A percentile compares a stretch with the other conserved stretches of the same genome.
phyloP scores from a whole-genome alignment of 805 yeast species.

The Zygosaccharomyces lentus region DNA sequence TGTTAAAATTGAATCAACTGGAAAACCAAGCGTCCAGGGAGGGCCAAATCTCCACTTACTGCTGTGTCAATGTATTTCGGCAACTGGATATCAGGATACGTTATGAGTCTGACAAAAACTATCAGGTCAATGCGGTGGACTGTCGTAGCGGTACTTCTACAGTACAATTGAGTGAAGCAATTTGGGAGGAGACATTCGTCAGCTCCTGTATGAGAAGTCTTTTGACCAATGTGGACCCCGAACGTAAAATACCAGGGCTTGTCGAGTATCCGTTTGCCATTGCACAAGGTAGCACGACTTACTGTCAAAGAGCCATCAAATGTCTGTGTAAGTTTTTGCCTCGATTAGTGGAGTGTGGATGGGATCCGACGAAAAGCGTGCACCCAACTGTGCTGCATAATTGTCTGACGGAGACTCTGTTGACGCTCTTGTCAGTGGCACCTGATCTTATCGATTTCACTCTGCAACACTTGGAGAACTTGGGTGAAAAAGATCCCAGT shows the following conservation, averaged over 20 bases:
- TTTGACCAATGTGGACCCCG: constrained; percentile 48
- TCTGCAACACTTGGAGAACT: constrained; percentile 16
- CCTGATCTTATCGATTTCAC: constrained; percentile 23
- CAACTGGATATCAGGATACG: constrained; percentile 70
- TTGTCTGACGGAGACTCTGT: constrained; percentile 48
- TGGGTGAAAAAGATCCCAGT: constrained; percentile 17
- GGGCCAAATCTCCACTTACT: constrained; percentile 44
- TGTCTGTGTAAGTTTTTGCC: constrained; percentile 44
- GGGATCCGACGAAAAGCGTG: constrained; percentile 30
- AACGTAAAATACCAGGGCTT: constrained; percentile 56
- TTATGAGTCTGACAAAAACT: constrained; percentile 37
- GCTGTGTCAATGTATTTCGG: constrained; percentile 70
- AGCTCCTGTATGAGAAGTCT: constrained; percentile 54
- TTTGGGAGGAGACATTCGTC: constrained; percentile 62
- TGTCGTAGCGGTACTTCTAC: constrained; percentile 34
- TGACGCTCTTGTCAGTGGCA: constrained; percentile 22
- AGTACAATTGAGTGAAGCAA: constrained; percentile 28
- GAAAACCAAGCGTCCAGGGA: constrained; percentile 16
- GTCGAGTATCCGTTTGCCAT: constrained; percentile 45
- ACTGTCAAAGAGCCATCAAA: constrained; percentile 34
- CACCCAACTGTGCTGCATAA: constrained; percentile 43
- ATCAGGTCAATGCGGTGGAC: constrained; percentile 29
- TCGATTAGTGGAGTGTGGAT: constrained; percentile 46
- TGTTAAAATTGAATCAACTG: constrained; percentile 30
- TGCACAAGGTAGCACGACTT: constrained; percentile 25